phyloP scores from a whole-genome alignment of 495 filamentous ascomycete genomes.

The Parathielavia appendiculata region DNA sequence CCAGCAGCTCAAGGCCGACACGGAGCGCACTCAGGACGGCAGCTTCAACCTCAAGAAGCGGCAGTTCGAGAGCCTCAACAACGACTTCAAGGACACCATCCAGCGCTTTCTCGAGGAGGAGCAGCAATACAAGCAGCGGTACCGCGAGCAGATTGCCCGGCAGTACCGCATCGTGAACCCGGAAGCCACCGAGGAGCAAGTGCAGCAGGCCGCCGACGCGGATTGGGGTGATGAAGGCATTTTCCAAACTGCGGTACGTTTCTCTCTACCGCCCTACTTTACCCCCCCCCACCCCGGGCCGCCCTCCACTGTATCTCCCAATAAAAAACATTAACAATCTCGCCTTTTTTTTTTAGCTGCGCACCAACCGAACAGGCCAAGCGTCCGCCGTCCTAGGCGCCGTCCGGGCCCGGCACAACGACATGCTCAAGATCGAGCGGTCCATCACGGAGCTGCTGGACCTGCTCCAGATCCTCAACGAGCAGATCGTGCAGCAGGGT shows the following conservation, averaged over 20 bases:
- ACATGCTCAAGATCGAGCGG: slow-evolving; percentile 65
- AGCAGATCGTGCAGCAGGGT: slow-evolving; percentile 61
- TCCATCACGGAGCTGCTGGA: slow-evolving; percentile 59
- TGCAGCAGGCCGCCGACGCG: slow-evolving; percentile 56
- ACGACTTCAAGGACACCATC: slow-evolving; percentile 58
- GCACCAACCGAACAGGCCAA: slow-evolving; percentile 61
- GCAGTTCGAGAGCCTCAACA: slow-evolving; percentile 60
- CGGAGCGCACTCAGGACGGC: slow-evolving; percentile 50
- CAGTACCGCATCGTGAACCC: slow-evolving; percentile 75
- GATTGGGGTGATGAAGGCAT: slow-evolving; percentile 72
- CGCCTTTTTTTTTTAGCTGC: slow-evolving; percentile 45
- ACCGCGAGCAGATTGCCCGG: slow-evolving; percentile 64
- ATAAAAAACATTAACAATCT: slow-evolving; percentile 7
- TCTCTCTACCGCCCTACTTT: not conserved
- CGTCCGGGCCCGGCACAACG: slow-evolving; percentile 70
- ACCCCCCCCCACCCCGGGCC: too few relatives aligned
- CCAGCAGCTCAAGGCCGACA: slow-evolving; percentile 60
- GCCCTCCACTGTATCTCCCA: not conserved
- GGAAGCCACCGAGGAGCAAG: slow-evolving; percentile 59
- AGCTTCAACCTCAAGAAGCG: slow-evolving; percentile 52
- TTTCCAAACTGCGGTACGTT: slow-evolving; percentile 66
- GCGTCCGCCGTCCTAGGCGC: slow-evolving; percentile 62
- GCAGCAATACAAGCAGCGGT: slow-evolving; percentile 56
- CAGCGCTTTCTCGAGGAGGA: slow-evolving; percentile 61
- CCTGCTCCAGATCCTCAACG: slow-evolving; percentile 63